Base-by-base conservation (phyloP, 768 basidiomycete genomes). In the Russula dissimulans region DNA sequence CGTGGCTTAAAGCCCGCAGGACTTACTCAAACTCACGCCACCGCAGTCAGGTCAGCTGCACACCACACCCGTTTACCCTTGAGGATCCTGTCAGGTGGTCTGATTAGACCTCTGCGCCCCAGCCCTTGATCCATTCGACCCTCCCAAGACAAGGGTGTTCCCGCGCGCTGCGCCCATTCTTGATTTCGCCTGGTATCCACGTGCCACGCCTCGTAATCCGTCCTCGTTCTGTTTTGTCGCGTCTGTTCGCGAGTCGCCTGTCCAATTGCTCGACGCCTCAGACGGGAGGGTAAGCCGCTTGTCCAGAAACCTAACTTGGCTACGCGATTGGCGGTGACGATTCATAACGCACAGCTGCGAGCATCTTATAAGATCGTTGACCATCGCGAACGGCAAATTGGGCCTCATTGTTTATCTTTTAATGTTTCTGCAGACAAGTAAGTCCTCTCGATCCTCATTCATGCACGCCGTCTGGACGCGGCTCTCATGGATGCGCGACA, bases 341-440 rank as follows among this genome's bases (percentile, higher is more conserved):
- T 29, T 22, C 5, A 29, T 8, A 31, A 42, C 8, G 0, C 15
- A 22, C 68, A 97, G 95, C 80, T 91, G 18, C 83, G 95, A 17
- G 95, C 94, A 0, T 94, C 91, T 1, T 97, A 98, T 71, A 78
- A 78, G 43, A 95, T 97, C 42, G 81, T 97, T 10, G 94, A 97
- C 70, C 95, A 98, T 67, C 78, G 88, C n/a, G 95, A 97, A 73
- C 81, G 94, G 36, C 84, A 91, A 56, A 77, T 97, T 43, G 93
- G 91, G 0, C 94, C 95, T 0, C 87, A 92, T 56, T 83, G 83
- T 65, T 76, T 97, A 60, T 78, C 86, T 0, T 97, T 97, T 72
- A 89, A 90, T 65, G 70, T 77, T 1, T 73, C 80, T 5, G 84
- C 81, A 0, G 76, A 84, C 39, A 86, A 79, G 93, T 93, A 57